phyloP scores from a whole-genome alignment of 2,329 filamentous ascomycete species.

The Alternaria gaisen region DNA sequence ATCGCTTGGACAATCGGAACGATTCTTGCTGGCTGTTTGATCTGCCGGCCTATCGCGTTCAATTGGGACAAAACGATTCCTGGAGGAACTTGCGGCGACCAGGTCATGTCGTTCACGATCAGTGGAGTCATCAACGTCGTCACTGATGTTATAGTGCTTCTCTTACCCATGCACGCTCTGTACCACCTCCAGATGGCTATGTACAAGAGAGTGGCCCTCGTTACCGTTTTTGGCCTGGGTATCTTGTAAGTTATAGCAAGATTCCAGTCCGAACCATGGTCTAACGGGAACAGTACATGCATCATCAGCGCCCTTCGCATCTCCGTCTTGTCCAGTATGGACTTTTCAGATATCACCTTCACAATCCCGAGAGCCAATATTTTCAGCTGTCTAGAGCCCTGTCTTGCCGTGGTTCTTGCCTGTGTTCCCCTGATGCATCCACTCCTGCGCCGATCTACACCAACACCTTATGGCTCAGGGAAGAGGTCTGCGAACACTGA shows the following conservation, averaged over 20 bases:
- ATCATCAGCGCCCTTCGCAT: slow-evolving; percentile 4
- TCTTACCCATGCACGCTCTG: slow-evolving; percentile 1
- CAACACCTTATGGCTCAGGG: neutral
- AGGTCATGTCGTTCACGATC: slow-evolving; percentile 1
- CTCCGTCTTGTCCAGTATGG: slow-evolving; percentile 1
- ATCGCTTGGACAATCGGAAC: slow-evolving; percentile 3
- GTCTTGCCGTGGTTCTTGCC: slow-evolving; percentile 1
- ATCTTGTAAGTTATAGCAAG: neutral
- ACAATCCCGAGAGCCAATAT: slow-evolving; percentile 6
- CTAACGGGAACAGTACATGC: neutral
- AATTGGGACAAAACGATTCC: slow-evolving; percentile 37
- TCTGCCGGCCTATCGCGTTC: slow-evolving; percentile 16
- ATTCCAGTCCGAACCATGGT: neutral
- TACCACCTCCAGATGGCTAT: slow-evolving; percentile 6
- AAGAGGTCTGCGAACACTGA: neutral
- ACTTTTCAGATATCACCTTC: slow-evolving; percentile 1
- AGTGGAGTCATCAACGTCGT: slow-evolving; percentile 1
- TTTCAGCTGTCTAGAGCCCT: slow-evolving; percentile 4
- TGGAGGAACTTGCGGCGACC: slow-evolving; percentile 20
- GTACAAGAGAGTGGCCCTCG: slow-evolving; percentile 1
- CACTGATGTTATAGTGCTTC: slow-evolving; percentile 4
- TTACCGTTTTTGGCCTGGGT: slow-evolving; percentile 1
- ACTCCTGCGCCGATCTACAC: neutral
- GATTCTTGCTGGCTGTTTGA: slow-evolving; percentile 1
- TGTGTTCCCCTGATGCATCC: slow-evolving; percentile 4